Evolutionary conservation across 768 basidiomycete species (phyloP), one percentile per base, ranked within the genome.

Genomic region (Phlegmacium glaucopus): DNA sequence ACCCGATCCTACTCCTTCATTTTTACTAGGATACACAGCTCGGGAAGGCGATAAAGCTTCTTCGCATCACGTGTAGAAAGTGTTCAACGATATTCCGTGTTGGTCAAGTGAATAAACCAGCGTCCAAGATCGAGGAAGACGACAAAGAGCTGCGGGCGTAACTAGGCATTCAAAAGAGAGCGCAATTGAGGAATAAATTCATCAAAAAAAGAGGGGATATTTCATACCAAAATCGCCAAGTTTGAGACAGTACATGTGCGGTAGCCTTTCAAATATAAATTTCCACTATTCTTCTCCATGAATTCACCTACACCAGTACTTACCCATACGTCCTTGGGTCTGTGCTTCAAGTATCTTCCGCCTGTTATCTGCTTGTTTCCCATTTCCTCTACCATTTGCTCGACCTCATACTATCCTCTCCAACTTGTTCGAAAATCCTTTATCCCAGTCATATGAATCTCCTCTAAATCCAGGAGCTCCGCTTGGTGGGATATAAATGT

Each of bases 71-170:
- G 76, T 58, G 63, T 96, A 97, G 5, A 97, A 76, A 1, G 95
- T 96, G 39, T 86, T 83, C 11, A 97, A 74, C 10, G 92, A 94
- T 38, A 94, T 93, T 0, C 95, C 95, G 55, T 98, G 89, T 58
- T 96, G 94, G 59, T 98, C 95, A 13, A 96, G 75, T 12, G 91
- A 94, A 68, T 94, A 94, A 5, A 93, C 67, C n/a, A n/a, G n/a
- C n/a, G n/a, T 77, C 93, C 93, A 95, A 25, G 74, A 68, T 6
- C 74, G 71, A 0, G 85, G 76, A 13, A 94, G 78, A 4, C 86
- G 83, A 1, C 79, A 72, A 5, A 94, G 77, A 0, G 90, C 82
- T 82, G 72, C 1, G 81, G 66, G 0, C 89, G 84, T 18, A 94
- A 70, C 90, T 92, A 44, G 12, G 32, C 17, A 6, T 10, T 37